Conservation (phyloP, 2,329 filamentous ascomycete species). For the Colletotrichum echinochloae region DNA sequence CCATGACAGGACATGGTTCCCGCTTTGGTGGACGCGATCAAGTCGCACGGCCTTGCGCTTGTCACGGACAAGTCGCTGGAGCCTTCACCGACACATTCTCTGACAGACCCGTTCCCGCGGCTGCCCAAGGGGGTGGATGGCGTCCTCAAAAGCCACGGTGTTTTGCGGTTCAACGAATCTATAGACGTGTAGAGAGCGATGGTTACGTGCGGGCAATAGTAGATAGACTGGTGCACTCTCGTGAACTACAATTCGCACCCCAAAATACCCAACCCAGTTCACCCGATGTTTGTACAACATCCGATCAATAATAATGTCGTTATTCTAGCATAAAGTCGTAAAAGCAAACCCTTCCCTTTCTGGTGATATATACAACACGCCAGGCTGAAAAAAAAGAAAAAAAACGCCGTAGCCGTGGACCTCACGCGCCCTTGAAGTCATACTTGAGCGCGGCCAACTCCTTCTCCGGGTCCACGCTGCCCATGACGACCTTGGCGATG, state of each 20-base stretch:
- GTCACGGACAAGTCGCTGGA: slow-evolving; percentile 87
- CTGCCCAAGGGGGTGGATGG: slow-evolving; percentile 89
- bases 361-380: not conserved
- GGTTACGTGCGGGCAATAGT: slow-evolving; percentile 14
- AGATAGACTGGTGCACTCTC: slow-evolving; percentile 30
- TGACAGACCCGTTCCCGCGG: slow-evolving; percentile 65
- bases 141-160: slow-evolving; percentile 84
- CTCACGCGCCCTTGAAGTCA: slow-evolving; percentile 74
- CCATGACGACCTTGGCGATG: slow-evolving; percentile 73
- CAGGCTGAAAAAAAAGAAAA: not conserved
- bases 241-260: slow-evolving; percentile 4
- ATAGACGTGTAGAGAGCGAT: slow-evolving; percentile 73
- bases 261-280: not conserved
- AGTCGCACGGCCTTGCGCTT: slow-evolving; percentile 90
- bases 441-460: slow-evolving; percentile 74
- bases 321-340: slow-evolving; percentile 35
- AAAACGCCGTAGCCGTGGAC: too few species aligned
- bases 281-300: not conserved
- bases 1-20: slow-evolving; percentile 86
- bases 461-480: slow-evolving; percentile 74
- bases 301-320: not conserved
- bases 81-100: slow-evolving; percentile 53
- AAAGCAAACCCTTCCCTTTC: not conserved
- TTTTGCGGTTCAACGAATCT: slow-evolving; percentile 92
- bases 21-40: slow-evolving; percentile 91